Percentiles rank a stretch among this genome's conserved stretches.
Evolutionary conservation across 176 grass and related monocot species (phyloP).

Genomic region (Thinopyrum elongatum): DNA sequence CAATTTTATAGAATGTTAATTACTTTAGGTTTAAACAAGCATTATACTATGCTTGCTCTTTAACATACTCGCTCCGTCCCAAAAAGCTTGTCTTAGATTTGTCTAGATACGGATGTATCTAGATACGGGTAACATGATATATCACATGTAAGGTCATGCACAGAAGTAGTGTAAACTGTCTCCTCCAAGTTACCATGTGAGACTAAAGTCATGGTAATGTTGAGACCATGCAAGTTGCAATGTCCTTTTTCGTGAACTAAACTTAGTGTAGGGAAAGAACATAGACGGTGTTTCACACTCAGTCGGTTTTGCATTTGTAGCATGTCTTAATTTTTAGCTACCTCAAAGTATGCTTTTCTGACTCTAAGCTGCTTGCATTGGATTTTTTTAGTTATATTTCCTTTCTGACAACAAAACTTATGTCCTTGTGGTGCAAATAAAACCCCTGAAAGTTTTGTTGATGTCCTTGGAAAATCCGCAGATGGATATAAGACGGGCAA

Average conservation of each 20-base stretch:
- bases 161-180: neutral
- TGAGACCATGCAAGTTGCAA: neutral
- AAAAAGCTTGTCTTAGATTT: too few relatives aligned
- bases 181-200: neutral
- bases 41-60: neutral
- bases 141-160: constrained; percentile 5
- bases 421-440: neutral
- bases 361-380: neutral
- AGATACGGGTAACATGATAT: neutral
- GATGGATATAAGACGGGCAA: constrained; percentile 86
- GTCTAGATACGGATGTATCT: too few relatives aligned
- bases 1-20: neutral
- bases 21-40: constrained; percentile 12
- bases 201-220: constrained; percentile 2
- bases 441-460: constrained; percentile 24
- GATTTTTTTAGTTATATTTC: neutral
- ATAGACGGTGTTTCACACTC: neutral
- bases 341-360: constrained; percentile 23
- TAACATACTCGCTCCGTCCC: neutral
- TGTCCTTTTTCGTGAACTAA: neutral
- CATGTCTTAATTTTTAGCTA: neutral
- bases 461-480: constrained; percentile 40
- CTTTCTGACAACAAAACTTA: neutral
- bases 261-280: neutral
- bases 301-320: neutral